A percentile compares a stretch with the other conserved stretches of the same genome.
Conservation (phyloP, 2,329 filamentous ascomycete genomes). For the Diaporthe eres region DNA sequence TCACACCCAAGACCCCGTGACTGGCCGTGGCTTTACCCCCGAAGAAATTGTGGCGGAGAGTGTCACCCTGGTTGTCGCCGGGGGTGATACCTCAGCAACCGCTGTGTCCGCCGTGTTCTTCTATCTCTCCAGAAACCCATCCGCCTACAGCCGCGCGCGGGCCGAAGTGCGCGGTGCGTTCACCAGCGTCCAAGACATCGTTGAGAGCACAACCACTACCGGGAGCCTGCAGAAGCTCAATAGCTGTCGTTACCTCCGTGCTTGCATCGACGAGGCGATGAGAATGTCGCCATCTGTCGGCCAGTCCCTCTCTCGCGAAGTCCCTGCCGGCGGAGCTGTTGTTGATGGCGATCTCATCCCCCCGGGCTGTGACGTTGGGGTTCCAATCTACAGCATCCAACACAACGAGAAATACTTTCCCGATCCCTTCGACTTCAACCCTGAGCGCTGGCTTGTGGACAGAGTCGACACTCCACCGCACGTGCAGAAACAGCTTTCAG, state of each 20-base stretch:
- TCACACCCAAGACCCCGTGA: neutral
- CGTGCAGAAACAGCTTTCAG: neutral
- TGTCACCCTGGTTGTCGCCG: neutral
- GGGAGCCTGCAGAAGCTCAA: neutral
- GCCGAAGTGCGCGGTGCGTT: neutral
- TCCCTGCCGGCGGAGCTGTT: neutral
- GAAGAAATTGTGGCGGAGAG: neutral
- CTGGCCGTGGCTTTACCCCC: neutral
- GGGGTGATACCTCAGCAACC: neutral
- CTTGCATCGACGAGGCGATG: neutral
- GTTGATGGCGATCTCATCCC: neutral
- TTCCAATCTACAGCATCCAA: neutral
- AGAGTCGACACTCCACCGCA: neutral
- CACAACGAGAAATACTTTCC: neutral
- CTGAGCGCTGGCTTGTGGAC: neutral
- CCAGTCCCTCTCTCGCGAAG: neutral
- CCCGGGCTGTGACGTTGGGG: neutral
- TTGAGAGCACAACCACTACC: neutral
- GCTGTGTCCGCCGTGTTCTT: neutral
- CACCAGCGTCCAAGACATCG: neutral
- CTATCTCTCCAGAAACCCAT: neutral
- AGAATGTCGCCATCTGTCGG: neutral
- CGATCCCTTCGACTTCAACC: neutral
- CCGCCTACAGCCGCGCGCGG: neutral
- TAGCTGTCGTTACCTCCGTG: neutral